Conservation (phyloP, 2,329 filamentous ascomycete species). For the Diaporthe australafricana region DNA sequence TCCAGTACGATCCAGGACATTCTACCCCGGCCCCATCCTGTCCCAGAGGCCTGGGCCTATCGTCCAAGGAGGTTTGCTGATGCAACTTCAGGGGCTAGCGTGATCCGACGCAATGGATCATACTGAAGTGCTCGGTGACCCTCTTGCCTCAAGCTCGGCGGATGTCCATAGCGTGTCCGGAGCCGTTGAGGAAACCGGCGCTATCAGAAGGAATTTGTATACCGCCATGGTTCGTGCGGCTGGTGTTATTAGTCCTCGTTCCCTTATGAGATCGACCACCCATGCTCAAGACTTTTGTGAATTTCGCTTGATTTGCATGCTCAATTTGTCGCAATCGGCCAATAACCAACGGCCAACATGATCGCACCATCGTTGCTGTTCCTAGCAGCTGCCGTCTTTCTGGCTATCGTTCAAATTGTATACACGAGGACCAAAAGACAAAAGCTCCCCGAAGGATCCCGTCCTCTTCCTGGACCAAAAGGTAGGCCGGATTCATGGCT, state of each 20-base stretch:
- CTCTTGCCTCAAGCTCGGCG: slow-evolving; percentile 3
- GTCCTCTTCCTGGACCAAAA: slow-evolving; percentile 46
- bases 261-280: neutral
- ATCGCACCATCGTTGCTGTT: neutral
- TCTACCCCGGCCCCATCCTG: neutral
- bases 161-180: slow-evolving; percentile 10
- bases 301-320: neutral
- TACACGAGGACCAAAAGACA: slow-evolving; percentile 31
- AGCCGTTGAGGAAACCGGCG: neutral
- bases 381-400: neutral
- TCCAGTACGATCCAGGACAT: too few species aligned
- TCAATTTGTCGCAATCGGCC: neutral
- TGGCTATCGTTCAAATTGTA: neutral
- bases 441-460: slow-evolving; percentile 43
- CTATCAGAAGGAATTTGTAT: neutral
- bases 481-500: slow-evolving; percentile 37
- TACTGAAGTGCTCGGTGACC: neutral
- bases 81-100: neutral
- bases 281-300: neutral
- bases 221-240: neutral
- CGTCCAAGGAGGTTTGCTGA: neutral
- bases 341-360: neutral
- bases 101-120: neutral
- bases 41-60: neutral
- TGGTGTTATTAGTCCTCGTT: slow-evolving; percentile 4